Evolutionary conservation across 1,284 basidiomycete species (phyloP).

Genomic region (Austroboletus novae-zelandiae): DNA sequence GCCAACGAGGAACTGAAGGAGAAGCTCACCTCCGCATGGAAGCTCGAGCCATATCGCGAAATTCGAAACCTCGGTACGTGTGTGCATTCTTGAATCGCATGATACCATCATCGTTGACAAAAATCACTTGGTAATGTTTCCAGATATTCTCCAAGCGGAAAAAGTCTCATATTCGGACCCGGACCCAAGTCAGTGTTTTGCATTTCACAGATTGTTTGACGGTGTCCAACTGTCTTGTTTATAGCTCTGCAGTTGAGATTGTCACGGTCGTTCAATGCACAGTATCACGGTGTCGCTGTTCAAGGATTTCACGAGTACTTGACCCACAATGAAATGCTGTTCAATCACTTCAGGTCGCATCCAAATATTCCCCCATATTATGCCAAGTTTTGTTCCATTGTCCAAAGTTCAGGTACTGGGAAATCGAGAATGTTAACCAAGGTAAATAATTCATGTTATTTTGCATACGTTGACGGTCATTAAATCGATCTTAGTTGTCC

Average conservation of each 20-base stretch:
- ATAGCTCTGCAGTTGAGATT: background rate
- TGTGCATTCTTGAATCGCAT: background rate
- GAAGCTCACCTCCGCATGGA: background rate
- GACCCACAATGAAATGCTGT: background rate
- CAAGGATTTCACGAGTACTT: background rate
- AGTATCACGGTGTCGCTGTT: background rate
- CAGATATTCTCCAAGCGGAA: no score
- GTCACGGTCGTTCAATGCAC: background rate
- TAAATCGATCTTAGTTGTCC: slow-evolving; percentile 6
- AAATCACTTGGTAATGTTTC: background rate
- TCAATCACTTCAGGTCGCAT: background rate
- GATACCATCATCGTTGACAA: background rate
- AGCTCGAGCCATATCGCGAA: background rate
- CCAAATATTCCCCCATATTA: slow-evolving; percentile 3
- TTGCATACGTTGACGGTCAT: background rate
- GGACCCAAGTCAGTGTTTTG: background rate
- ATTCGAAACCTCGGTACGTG: background rate
- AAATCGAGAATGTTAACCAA: slow-evolving; percentile 22
- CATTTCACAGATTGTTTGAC: background rate
- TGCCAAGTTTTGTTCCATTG: slow-evolving; percentile 18
- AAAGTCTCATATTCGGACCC: background rate
- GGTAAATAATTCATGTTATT: background rate
- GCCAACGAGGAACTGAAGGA: background rate
- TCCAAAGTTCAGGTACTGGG: slow-evolving; percentile 24
- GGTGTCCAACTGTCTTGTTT: background rate